Percentiles rank a stretch among this genome's conserved stretches.
Conservation (phyloP, 108 stramenopile species). For the Skeletonema costatum region DNA sequence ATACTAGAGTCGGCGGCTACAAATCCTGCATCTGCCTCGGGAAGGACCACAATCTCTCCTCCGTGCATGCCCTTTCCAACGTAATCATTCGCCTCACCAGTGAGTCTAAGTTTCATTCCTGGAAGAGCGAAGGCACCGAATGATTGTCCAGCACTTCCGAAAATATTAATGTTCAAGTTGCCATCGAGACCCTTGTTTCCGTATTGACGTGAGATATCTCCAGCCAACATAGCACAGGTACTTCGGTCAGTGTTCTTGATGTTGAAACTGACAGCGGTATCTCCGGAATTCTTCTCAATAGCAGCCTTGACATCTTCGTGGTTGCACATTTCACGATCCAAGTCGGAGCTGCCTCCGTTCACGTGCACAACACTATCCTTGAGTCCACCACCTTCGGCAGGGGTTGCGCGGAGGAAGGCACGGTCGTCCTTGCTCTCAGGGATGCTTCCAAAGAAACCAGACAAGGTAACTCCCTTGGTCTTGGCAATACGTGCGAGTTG, state of each 20-base stretch:
- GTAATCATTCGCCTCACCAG: conserved; percentile 97
- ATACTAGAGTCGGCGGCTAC: conserved; percentile 91
- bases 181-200: conserved; percentile 91
- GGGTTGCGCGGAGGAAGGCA: conserved; percentile 72
- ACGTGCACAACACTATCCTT: conserved; percentile 81
- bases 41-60: conserved; percentile 91
- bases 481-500: conserved; percentile 76
- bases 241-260: conserved; percentile 90
- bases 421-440: conserved; percentile 67
- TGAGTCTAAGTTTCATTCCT: conserved; percentile 85
- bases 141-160: conserved; percentile 95
- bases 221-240: conserved; percentile 87
- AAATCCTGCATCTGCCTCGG: conserved; percentile 81
- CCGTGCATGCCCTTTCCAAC: conserved; percentile 97
- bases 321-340: conserved; percentile 78
- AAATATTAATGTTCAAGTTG: conserved; percentile 85
- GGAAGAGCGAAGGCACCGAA: conserved; percentile 92
- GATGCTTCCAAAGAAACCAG: conserved; percentile 75
- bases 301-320: conserved; percentile 71
- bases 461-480: conserved; percentile 69
- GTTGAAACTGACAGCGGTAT: conserved; percentile 55
- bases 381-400: conserved; percentile 57
- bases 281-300: conserved; percentile 77
- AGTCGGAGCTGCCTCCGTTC: conserved; percentile 82
- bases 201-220: conserved; percentile 89